Evolutionary conservation across 495 filamentous ascomycete genomes (phyloP).

Genomic region (Penicillium parvum): DNA sequence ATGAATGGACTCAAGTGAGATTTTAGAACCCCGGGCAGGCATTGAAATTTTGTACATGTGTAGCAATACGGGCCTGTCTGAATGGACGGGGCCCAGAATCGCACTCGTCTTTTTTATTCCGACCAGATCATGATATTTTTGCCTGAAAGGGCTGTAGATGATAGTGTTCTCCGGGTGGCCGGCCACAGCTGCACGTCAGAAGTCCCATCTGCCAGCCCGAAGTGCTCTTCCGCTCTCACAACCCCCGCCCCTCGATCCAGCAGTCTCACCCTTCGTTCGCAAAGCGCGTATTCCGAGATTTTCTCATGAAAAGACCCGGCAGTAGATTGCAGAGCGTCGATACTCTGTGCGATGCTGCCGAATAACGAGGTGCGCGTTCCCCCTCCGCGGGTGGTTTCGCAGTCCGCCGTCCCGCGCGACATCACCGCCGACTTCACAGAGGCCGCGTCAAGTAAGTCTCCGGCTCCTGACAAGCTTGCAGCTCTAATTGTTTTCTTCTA

Average conservation of each 20-base stretch:
- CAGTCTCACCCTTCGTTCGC: slow-evolving; percentile 3
- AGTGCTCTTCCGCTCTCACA: slow-evolving; percentile 22
- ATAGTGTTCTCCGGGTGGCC: slow-evolving; percentile 5
- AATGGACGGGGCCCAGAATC: slow-evolving; percentile 27
- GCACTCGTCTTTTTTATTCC: slow-evolving; percentile 15
- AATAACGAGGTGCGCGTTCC: slow-evolving; percentile 35
- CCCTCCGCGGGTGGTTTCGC: slow-evolving; percentile 35
- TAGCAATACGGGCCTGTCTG: slow-evolving; percentile 38
- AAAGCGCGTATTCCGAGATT: not conserved
- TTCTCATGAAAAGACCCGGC: slow-evolving; percentile 22
- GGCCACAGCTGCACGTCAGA: slow-evolving; percentile 22
- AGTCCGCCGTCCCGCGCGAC: slow-evolving; percentile 57
- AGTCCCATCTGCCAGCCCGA: slow-evolving; percentile 16
- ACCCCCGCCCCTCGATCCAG: slow-evolving; percentile 19
- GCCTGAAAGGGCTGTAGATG: not conserved
- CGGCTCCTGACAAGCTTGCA: not conserved
- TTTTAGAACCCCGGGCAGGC: slow-evolving; percentile 16
- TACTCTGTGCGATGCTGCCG: slow-evolving; percentile 32
- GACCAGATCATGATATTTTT: not conserved
- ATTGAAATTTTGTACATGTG: slow-evolving; percentile 40
- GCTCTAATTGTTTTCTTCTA: slow-evolving; percentile 7
- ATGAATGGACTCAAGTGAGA: slow-evolving; percentile 13
- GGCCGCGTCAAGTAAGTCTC: slow-evolving; percentile 62
- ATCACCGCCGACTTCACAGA: slow-evolving; percentile 72
- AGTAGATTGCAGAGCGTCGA: slow-evolving; percentile 28